Percentiles rank a stretch among this genome's conserved stretches.
Evolutionary conservation across 257 asterid species (phyloP).

Genomic region (Eucommia ulmoides): DNA sequence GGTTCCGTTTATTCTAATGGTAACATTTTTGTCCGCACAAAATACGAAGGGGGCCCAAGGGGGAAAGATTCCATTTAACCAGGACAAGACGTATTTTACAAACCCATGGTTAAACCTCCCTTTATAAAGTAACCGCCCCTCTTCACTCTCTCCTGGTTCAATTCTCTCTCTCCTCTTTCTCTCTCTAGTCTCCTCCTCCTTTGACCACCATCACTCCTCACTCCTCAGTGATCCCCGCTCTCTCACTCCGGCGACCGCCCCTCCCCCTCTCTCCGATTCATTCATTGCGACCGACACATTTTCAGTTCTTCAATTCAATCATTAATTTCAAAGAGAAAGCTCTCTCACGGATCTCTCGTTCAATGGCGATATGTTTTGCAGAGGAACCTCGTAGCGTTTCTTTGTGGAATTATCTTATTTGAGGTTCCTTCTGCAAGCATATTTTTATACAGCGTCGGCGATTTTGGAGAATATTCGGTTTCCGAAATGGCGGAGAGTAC

Average conservation of each 20-base stretch:
- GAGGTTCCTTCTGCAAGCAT: too few relatives aligned
- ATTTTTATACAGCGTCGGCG: too few relatives aligned
- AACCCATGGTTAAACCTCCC: slow-evolving; percentile 7
- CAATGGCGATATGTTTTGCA: not conserved
- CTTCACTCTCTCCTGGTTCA: not conserved
- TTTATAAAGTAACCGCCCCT: slow-evolving; percentile 4
- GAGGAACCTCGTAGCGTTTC: not conserved
- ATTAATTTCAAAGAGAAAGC: not conserved
- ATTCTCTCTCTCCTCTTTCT: not conserved
- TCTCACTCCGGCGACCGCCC: too few relatives aligned
- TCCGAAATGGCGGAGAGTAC: slow-evolving; percentile 34
- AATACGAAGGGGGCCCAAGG: slow-evolving; percentile 4
- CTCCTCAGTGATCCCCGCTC: too few relatives aligned
- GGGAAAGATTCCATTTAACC: slow-evolving; percentile 27
- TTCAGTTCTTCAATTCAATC: not conserved
- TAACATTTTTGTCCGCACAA: slow-evolving; percentile 5
- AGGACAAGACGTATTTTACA: slow-evolving; percentile 5
- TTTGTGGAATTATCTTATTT: not conserved
- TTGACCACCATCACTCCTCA: too few relatives aligned
- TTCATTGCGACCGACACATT: not conserved
- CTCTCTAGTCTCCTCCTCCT: too few relatives aligned
- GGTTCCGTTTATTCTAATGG: too few relatives aligned
- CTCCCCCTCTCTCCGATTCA: not conserved
- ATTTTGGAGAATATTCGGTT: too few relatives aligned
- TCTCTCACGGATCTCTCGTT: not conserved